phyloP scores from a whole-genome alignment of 148 eudicot genomes.

The Salicornia ramosissima region DNA sequence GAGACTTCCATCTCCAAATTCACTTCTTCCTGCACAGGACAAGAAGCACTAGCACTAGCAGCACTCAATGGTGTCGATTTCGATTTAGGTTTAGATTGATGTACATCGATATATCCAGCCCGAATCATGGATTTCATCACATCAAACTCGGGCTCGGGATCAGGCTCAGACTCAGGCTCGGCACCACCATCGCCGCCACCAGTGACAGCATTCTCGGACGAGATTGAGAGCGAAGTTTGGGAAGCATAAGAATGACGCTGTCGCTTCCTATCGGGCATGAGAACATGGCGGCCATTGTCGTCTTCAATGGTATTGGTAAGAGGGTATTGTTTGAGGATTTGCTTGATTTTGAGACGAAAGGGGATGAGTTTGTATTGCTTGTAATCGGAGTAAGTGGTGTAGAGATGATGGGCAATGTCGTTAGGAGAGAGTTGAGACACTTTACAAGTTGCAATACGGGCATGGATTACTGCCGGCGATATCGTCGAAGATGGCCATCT shows the following conservation, averaged over 20 bases:
- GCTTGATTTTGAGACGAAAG: constrained; percentile 20
- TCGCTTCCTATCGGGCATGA: not conserved
- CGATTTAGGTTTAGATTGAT: constrained; percentile 1
- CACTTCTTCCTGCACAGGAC: not conserved
- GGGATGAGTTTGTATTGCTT: constrained; percentile 22
- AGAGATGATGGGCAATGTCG: constrained; percentile 27
- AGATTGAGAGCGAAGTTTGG: not conserved
- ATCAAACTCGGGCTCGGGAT: no score
- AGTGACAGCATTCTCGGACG: no score
- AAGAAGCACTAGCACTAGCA: no score
- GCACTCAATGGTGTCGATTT: not conserved
- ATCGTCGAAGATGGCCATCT: not conserved
- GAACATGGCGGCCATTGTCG: no score
- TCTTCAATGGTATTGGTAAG: no score
- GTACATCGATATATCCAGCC: not conserved
- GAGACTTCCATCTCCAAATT: constrained; percentile 21
- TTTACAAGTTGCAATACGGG: constrained; percentile 7
- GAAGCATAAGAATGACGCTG: not conserved
- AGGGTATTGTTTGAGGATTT: constrained; percentile 10
- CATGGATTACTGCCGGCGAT: constrained; percentile 14
- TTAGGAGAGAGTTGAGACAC: constrained; percentile 17
- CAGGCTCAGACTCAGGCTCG: constrained; percentile 36
- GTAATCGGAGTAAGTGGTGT: constrained; percentile 24
- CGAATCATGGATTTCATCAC: constrained; percentile 50
- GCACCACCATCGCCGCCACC: not conserved